phyloP scores from a whole-genome alignment of 768 basidiomycete genomes.

The Gloeophyllum trabeum region DNA sequence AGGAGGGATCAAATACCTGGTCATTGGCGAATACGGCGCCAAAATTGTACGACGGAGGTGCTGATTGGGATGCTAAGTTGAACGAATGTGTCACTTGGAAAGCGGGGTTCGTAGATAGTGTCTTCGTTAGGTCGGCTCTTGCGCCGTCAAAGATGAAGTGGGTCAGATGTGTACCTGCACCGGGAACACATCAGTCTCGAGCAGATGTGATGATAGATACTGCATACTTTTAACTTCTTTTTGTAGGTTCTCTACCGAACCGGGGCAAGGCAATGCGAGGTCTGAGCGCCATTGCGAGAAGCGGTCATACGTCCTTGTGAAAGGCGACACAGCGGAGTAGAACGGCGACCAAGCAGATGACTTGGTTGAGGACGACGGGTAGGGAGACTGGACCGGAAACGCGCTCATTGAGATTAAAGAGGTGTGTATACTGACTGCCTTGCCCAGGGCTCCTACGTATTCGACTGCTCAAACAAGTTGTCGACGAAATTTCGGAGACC shows the following conservation, averaged over 20 bases:
- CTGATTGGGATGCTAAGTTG: conserved; percentile 76
- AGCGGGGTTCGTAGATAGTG: conserved; percentile 83
- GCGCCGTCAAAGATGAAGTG: conserved; percentile 98
- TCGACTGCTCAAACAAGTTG: too few species aligned
- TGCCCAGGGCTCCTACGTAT: too few species aligned
- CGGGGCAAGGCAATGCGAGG: conserved; percentile 83
- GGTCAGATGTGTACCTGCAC: conserved; percentile 74
- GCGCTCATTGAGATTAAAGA: conserved; percentile 26
- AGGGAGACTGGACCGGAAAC: conserved; percentile 25
- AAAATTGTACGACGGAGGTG: conserved; percentile 86
- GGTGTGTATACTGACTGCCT: too few species aligned
- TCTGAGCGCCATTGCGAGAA: conserved; percentile 76
- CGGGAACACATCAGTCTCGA: conserved; percentile 1
- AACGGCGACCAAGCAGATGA: conserved; percentile 26
- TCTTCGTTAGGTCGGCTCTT: conserved; percentile 91
- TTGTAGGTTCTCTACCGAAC: conserved; percentile 83
- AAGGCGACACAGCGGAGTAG: conserved; percentile 28
- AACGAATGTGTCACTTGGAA: conserved; percentile 99
- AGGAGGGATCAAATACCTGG: conserved; percentile 32
- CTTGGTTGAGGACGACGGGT: conserved; percentile 19
- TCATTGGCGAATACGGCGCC: conserved; percentile 85
- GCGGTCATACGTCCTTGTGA: conserved; percentile 56
- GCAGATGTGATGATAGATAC: conserved; percentile 1
- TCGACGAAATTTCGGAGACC: too few species aligned
- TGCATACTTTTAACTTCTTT: conserved; percentile 84